Base-by-base conservation (phyloP, 2,329 filamentous ascomycete species). In the Bipolaris gigantea region DNA sequence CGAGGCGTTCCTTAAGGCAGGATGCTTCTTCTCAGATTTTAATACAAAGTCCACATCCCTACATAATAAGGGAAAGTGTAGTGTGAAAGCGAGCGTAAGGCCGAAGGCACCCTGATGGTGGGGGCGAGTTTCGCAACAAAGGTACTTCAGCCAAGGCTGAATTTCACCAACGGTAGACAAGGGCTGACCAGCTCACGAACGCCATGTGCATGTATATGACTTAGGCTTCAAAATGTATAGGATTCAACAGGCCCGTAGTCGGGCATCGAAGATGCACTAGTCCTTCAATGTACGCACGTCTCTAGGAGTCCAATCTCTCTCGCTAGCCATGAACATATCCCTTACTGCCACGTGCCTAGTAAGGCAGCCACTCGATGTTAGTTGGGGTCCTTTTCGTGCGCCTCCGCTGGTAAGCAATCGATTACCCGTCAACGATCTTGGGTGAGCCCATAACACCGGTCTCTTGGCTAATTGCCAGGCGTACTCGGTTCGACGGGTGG, bases 381-480 rank as follows among this genome's bases (percentile, higher is more conserved):
- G n/a, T 59, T 61, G 59, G 47, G 65, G 64, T 18, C 55, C 65
- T 48, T 65, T 70, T 18, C 58, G 56, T 38, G 33, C 34, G 7
- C 51, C 38, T 4, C 57, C 48, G 10, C 58, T 58, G 5, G 57
- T 54, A 41, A 62, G 49, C 43, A 57, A 47, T 6, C 69, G 64
- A 42, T 46, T 61, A 23, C 55, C 57, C 34, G 56, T 62, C 23
- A 67, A 50, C 8, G 61, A 59, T 35, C 60, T 62, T 23, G 65
- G 56, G 33, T 60, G 60, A 10, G 66, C 71, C 78, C 77, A 81
- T 38, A 76, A 47, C 13, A 80, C 63, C 25, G 79, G 77, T 61
- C 75, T 67, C 69, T 80, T 81, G 18, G 73, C 69, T 15, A 72
- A 61, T 15, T 69, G 67, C 79, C 79, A 81, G 50, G 77, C 73